Conservation (phyloP, 2,329 filamentous ascomycete species). For the Grosmannia serpens region DNA sequence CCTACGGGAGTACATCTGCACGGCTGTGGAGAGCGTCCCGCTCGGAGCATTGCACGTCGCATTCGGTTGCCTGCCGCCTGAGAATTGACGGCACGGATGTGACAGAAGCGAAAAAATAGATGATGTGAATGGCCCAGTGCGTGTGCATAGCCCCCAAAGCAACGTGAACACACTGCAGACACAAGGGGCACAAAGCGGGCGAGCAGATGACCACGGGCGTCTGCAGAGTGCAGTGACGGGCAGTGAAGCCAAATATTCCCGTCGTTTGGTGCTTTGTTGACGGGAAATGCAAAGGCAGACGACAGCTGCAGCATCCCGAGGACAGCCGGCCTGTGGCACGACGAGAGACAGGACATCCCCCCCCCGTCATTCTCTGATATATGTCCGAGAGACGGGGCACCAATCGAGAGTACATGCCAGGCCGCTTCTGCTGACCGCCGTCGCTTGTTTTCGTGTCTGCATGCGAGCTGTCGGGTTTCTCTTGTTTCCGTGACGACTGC, state of each 20-base stretch:
- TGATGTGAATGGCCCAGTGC: too few species aligned
- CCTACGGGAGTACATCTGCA: too few species aligned
- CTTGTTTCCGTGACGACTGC: too few species aligned
- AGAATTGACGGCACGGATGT: too few species aligned
- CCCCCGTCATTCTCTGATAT: neutral
- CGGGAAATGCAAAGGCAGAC: neutral
- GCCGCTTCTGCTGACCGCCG: neutral
- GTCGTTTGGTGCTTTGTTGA: neutral
- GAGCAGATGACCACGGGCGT: neutral
- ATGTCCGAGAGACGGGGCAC: neutral
- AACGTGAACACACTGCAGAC: neutral
- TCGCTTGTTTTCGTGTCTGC: too few species aligned
- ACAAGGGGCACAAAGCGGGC: neutral
- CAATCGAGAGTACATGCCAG: neutral
- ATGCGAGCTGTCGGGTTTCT: too few species aligned
- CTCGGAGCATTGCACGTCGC: too few species aligned
- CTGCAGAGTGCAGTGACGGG: neutral
- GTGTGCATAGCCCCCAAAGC: neutral
- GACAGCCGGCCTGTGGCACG: neutral
- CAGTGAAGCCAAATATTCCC: neutral
- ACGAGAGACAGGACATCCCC: neutral
- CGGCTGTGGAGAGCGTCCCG: too few species aligned
- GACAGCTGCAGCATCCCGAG: neutral
- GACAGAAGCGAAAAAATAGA: neutral
- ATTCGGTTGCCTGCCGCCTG: too few species aligned